These are phyloP conservation scores for Sclerospora graminicola DNA, from an alignment of 352 stramenopile genomes.

Conservation along the genomic window DNA sequence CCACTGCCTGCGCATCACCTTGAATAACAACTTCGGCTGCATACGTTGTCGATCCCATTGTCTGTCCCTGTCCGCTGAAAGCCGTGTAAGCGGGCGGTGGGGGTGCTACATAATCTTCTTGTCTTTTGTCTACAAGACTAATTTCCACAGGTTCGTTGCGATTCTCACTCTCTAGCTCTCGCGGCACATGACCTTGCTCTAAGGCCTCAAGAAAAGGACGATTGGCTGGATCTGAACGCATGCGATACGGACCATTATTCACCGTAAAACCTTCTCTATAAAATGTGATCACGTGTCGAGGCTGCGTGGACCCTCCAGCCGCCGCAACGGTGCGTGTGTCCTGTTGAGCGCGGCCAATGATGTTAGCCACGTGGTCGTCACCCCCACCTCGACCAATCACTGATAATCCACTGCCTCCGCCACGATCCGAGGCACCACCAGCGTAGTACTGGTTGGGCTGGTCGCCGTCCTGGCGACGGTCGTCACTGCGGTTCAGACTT, in stretches of 20 bases:
- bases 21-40: constrained; percentile 39
- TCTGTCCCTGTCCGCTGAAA: constrained; percentile 78
- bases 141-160: constrained; percentile 66
- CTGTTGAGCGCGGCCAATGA: constrained; percentile 72
- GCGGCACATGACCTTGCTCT: constrained; percentile 60
- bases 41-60: constrained; percentile 50
- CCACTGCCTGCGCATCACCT: constrained; percentile 16
- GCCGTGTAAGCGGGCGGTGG: constrained; percentile 71
- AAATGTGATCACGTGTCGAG: constrained; percentile 71
- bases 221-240: constrained; percentile 56
- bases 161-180: constrained; percentile 65
- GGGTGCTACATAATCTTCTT: constrained; percentile 71
- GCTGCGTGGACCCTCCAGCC: constrained; percentile 12
- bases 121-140: constrained; percentile 76
- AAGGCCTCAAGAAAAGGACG: constrained; percentile 75
- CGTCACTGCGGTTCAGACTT: constrained; percentile 41
- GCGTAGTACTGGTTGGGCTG: constrained; percentile 67
- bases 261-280: constrained; percentile 82
- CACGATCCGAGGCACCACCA: constrained; percentile 47
- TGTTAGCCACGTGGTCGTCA: constrained; percentile 63
- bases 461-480: constrained; percentile 19
- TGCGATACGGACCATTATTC: constrained; percentile 66
- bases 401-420: constrained; percentile 66
- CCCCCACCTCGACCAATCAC: constrained; percentile 47
- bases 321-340: constrained; percentile 31